phyloP scores from a whole-genome alignment of 2,329 filamentous ascomycete species.

The Pseudogymnoascus pannorum region DNA sequence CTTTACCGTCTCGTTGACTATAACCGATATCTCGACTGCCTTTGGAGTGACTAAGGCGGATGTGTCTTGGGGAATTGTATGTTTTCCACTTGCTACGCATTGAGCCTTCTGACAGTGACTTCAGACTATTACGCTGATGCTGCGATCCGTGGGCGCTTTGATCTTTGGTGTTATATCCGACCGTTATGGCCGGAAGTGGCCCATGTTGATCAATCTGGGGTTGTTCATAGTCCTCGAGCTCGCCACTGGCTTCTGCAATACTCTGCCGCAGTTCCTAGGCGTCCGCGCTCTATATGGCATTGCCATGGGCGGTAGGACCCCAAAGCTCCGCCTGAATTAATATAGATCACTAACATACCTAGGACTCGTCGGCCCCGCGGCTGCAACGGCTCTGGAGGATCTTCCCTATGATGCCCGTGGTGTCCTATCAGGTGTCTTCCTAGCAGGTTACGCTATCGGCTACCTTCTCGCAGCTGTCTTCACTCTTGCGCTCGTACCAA shows the following conservation, averaged over 20 bases:
- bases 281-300: constrained; percentile 68
- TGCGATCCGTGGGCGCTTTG: constrained; percentile 36
- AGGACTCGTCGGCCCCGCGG: constrained; percentile 62
- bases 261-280: constrained; percentile 49
- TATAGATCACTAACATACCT: neutral
- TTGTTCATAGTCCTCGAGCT: constrained; percentile 64
- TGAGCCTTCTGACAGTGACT: neutral
- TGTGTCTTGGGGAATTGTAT: constrained; percentile 53
- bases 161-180: constrained; percentile 41
- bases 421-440: constrained; percentile 23
- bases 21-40: constrained; percentile 43
- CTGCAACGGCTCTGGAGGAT: constrained; percentile 67
- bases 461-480: constrained; percentile 38
- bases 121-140: constrained; percentile 25
- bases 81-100: neutral
- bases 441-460: constrained; percentile 23
- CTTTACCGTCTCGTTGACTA: constrained; percentile 55
- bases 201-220: constrained; percentile 65
- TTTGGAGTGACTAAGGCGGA: constrained; percentile 49
- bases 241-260: constrained; percentile 21
- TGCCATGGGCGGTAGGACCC: constrained; percentile 61
- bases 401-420: constrained; percentile 23
- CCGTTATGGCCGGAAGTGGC: constrained; percentile 57
- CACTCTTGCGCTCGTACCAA: constrained; percentile 59
- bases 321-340: neutral